Evolutionary conservation across 306 rosid genomes (phyloP), one percentile per base, ranked within the genome.

Genomic region (Crataegus laevigata): DNA sequence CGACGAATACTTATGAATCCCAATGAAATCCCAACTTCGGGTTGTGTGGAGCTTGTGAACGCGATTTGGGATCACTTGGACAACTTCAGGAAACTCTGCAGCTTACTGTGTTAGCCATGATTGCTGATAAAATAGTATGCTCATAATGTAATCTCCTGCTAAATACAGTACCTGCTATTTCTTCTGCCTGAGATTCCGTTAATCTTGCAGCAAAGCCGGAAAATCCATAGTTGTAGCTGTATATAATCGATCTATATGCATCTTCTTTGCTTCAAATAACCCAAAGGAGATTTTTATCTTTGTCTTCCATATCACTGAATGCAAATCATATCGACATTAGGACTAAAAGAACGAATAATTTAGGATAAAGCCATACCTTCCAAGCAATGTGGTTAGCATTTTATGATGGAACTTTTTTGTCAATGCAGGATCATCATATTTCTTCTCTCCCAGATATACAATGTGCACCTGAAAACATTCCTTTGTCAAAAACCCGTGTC

Each of bases 21-120:
- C 93, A 13, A 92, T 71, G 52, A 92, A 92, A 79, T 92, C 93
- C 97, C 97, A 92, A 77, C 97, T 92, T 81, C 97, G 86, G 22
- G 97, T 92, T 51, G 97, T 88, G 21, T 90, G 93, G 65, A 88
- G 87, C 85, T 85, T 87, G 83, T 85, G 89, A 77, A 92, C 52
- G 11, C 82, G 76, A 74, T 84, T 92, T 29, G 92, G 97, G 67
- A 92, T 74, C 73, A 92, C 93, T 68, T 85, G 88, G 70, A 88
- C 79, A 51, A 92, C 96, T 64, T 81, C 90, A 8, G 89, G 87
- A 72, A 82, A 85, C 69, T 85, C 96, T 89, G 84, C 75, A 85
- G 24, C 79, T 82, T 69, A 73, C 40, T 58, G 76, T 67, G 73
- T 38, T 57, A 74, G 38, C 66, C 64, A 66, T 73, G 70, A 69